Evolutionary conservation across 495 filamentous ascomycete species (phyloP).

Genomic region (Podospora tetraspora): DNA sequence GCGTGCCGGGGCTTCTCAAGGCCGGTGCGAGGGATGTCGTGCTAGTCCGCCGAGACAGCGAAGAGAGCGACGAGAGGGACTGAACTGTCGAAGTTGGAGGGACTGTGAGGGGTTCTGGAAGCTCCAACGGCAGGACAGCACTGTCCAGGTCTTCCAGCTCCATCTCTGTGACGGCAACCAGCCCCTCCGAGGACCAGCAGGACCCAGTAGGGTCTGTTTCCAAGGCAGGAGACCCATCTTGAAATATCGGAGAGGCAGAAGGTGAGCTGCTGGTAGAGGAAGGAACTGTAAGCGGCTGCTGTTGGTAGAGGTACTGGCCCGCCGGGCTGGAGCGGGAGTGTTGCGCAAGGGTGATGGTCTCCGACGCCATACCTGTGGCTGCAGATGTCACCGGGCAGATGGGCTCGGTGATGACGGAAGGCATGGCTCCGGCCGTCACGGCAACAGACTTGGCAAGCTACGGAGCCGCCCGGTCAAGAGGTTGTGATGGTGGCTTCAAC

Average conservation of each 20-base stretch:
- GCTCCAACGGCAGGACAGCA: conserved; percentile 26
- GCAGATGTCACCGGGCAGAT: conserved; percentile 11
- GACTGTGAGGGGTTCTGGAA: conserved; percentile 38
- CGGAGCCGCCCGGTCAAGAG: too few species aligned
- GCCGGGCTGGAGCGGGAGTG: conserved; percentile 38
- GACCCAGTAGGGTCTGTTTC: conserved; percentile 35
- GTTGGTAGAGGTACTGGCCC: conserved; percentile 33
- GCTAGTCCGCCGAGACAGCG: conserved; percentile 36
- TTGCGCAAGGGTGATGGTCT: conserved; percentile 27
- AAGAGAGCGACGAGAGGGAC: background rate
- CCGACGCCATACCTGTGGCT: conserved; percentile 34
- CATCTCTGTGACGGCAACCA: conserved; percentile 28
- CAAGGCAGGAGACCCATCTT: conserved; percentile 42
- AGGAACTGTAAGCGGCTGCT: conserved; percentile 32
- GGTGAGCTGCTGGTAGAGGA: conserved; percentile 43
- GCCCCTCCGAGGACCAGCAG: conserved; percentile 34
- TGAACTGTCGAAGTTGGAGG: background rate
- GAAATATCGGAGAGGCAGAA: conserved; percentile 33
- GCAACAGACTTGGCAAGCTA: background rate
- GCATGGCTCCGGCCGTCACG: conserved; percentile 17
- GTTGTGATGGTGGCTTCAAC: background rate
- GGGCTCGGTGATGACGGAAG: conserved; percentile 14
- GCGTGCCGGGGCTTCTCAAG: conserved; percentile 25
- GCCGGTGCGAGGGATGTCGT: conserved; percentile 32
- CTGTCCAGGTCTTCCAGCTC: conserved; percentile 22